Evolutionary conservation across 1,139 yeast species (phyloP).

Genomic region (Magnusiomyces clavatus): DNA sequence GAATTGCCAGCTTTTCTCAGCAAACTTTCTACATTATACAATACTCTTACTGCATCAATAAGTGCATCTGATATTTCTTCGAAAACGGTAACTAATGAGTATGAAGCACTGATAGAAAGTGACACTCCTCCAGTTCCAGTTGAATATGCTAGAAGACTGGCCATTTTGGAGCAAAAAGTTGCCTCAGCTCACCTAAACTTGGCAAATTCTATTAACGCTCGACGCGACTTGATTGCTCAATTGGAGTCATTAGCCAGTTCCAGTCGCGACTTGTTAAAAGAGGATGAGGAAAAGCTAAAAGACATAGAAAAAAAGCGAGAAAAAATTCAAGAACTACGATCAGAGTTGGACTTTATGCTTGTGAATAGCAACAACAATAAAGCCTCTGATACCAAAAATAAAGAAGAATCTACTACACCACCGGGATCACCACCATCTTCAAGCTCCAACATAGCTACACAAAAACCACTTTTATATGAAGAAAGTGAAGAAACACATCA

Average conservation of each 20-base stretch:
- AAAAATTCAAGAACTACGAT: conserved; percentile 37
- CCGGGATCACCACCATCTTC: conserved; percentile 16
- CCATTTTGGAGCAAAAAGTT: conserved; percentile 14
- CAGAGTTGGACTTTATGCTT: conserved; percentile 42
- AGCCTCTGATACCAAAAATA: conserved; percentile 17
- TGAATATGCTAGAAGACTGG: conserved; percentile 40
- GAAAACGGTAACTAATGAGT: conserved; percentile 17
- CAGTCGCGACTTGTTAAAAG: conserved; percentile 38
- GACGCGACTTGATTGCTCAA: conserved; percentile 37
- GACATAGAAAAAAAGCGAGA: conserved; percentile 38
- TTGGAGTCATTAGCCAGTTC: conserved; percentile 38
- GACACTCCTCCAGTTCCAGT: conserved; percentile 48
- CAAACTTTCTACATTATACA: conserved; percentile 38
- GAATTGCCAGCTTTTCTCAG: conserved; percentile 38
- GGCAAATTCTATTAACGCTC: conserved; percentile 35
- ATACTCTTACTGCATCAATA: conserved; percentile 28
- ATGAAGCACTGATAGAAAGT: conserved; percentile 27
- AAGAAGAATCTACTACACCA: conserved; percentile 17
- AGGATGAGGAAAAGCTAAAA: conserved; percentile 40
- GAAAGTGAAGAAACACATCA: not conserved
- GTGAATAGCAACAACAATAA: conserved; percentile 24
- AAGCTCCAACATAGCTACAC: not conserved
- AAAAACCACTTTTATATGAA: not conserved
- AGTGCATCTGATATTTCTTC: conserved; percentile 14
- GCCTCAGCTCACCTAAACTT: conserved; percentile 22